Evolutionary conservation across 257 asterid species (phyloP), one percentile per base, ranked within the genome.

Genomic region (Phtheirospermum japonicum): DNA sequence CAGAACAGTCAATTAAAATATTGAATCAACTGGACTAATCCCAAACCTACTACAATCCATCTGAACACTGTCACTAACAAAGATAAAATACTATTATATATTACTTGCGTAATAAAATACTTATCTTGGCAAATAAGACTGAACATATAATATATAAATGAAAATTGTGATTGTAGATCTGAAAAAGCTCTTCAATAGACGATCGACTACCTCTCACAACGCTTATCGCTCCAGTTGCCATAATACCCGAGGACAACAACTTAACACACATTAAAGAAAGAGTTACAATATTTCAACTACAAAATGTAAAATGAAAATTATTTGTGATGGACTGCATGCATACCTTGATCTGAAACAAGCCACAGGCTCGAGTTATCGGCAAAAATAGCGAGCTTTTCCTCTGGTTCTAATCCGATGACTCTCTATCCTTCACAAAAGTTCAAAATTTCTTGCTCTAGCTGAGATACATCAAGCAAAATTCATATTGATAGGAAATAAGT

Each of bases 141-240:
- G n/a, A n/a, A n/a, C n/a, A n/a, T n/a, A n/a, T n/a, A n/a, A n/a
- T n/a, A n/a, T n/a, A n/a, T n/a, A n/a, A n/a, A n/a, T n/a, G n/a
- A n/a, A n/a, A n/a, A n/a, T n/a, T n/a, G 52, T 45, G 52, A 16
- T 6, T 45, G 52, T 45, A 45, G 12, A 45, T 45, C 23, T 45
- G 52, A 45, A 45, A 45, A 45, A 45, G 52, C 14, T 45, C 52
- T 45, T 45, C 52, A 5, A 45, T 18, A 6, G 52, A 45, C n/a
- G 52, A 45, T 45, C 52, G 12, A 45, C 52, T 45, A 45, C 52
- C 52, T 45, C 52, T 45, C 52, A 45, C 52, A 45, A 45, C 52
- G n/a, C n/a, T 45, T 17, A 45, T 45, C 1, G 52, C 52, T 45
- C 52, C 52, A 14, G 52, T 14, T 45, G 52, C 52, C 52, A 45